Base-by-base conservation (phyloP, 148 eudicot species). In the Amaranthus hypochondriacus region DNA sequence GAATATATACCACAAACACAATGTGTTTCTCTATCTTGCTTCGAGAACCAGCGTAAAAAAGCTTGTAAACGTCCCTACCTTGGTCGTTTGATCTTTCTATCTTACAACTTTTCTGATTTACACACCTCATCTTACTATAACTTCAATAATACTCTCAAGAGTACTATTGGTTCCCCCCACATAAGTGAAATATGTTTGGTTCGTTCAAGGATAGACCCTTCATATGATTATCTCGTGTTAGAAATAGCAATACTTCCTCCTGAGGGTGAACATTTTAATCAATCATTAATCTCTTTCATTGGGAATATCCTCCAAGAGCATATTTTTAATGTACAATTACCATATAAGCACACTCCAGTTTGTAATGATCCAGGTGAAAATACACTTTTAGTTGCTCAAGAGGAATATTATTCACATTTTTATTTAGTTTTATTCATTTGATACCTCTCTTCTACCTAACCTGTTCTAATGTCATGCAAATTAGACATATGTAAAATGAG, bases 101-200 rank as follows among this genome's bases (percentile, higher is more conserved):
- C 90, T 14, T 75, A 69, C 68, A 81, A 83, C 83, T 88, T 88
- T 79, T 81, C 92, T 44, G 74, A 90, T 73, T 77, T 87, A 66
- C 77, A 62, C 44, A 85, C 85, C 66, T 64, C 77, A 39, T 70
- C 76, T 47, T 85, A 85, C 72, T 80, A 70, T 70, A 66, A 43
- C 60, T 62, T 75, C 77, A 56, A 39, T 50, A 83, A 56, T n/a
- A 44, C 79, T 70, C 58, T 90, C 69, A 86, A 81, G 67, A 73
- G 77, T 11, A 62, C 72, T 60, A 78, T 90, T 69, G 46, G 43
- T 48, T 72, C 80, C 46, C 72, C 62, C 56, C 73, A 66, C 52
- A 81, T 85, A 70, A 84, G 86, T 5, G 85, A 88, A 55, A 67
- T 90, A 71, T 68, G 79, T 63, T 42, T 84, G 54, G 76, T 79